Evolutionary conservation across 2,329 filamentous ascomycete genomes (phyloP).

Genomic region (Phoma sp.): DNA sequence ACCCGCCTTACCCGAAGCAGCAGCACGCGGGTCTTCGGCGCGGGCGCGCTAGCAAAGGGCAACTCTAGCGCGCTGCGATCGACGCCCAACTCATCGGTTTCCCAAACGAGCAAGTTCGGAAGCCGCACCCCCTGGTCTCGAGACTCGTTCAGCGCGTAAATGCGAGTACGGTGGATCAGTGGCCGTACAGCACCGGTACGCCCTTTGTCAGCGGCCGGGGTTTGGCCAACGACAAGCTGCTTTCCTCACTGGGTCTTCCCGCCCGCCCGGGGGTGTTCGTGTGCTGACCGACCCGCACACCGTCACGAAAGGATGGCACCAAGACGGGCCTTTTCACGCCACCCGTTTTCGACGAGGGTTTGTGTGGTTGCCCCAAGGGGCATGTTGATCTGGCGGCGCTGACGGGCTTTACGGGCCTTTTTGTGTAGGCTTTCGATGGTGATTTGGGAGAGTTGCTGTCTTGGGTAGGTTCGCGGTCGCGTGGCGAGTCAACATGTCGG

Average conservation of each 20-base stretch:
- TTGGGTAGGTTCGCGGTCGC: not conserved
- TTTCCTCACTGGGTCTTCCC: no score
- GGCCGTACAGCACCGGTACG: no score
- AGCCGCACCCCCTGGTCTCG: no score
- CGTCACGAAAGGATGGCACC: not conserved
- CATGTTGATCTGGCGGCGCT: not conserved
- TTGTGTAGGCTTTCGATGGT: not conserved
- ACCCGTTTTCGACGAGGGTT: conserved; percentile 1
- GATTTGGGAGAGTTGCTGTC: not conserved
- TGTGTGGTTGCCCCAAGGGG: not conserved
- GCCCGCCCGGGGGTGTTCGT: not conserved
- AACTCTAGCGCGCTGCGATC: conserved; percentile 4
- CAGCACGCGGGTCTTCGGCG: no score
- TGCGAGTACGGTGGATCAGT: no score
- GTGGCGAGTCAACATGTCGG: not conserved
- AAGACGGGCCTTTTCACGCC: conserved; percentile 18
- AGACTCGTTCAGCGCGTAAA: no score
- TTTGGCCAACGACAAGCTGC: no score
- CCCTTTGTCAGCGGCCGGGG: no score
- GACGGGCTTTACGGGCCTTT: conserved; percentile 3
- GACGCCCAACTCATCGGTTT: not conserved
- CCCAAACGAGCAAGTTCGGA: no score
- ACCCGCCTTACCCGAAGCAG: no score
- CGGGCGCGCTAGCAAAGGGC: conserved; percentile 1
- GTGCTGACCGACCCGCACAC: no score